Percentiles rank a stretch among this genome's conserved stretches.
Conservation (phyloP, 257 asterid species). For the Nicotiana obtusifolia region DNA sequence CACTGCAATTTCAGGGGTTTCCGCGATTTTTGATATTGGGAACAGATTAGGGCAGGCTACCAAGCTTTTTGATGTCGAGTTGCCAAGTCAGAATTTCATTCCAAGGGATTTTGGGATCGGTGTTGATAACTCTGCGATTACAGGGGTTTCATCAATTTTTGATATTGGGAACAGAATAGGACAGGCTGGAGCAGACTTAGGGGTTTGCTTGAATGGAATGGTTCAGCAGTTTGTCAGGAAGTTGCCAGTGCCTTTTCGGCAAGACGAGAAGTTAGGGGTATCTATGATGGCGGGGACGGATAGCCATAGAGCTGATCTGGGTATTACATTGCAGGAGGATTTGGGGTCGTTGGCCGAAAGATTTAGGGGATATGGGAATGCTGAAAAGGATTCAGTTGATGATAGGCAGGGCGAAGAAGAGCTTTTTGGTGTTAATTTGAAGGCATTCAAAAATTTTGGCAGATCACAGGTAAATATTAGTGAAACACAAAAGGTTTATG, state of each 20-base stretch:
- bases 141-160: conserved; percentile 71
- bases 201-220: conserved; percentile 69
- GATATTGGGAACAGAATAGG: conserved; percentile 90
- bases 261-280: conserved; percentile 45
- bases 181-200: conserved; percentile 83
- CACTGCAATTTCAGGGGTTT: conserved; percentile 60
- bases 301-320: conserved; percentile 36
- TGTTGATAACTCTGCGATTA: conserved; percentile 49
- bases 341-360: conserved; percentile 74
- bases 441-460: conserved; percentile 64
- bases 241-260: conserved; percentile 71
- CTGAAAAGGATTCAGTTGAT: conserved; percentile 36
- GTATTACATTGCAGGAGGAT: conserved; percentile 65
- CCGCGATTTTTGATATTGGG: conserved; percentile 56
- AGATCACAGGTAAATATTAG: conserved; percentile 57
- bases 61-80: conserved; percentile 70
- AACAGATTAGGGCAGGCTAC: conserved; percentile 11
- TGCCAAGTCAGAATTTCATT: conserved; percentile 54
- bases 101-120: conserved; percentile 54
- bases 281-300: conserved; percentile 32
- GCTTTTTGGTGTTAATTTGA: conserved; percentile 39
- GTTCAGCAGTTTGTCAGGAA: conserved; percentile 68
- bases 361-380: conserved; percentile 57
- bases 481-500: neutral
- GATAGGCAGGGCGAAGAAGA: conserved; percentile 58